These are phyloP conservation scores for Ustilago trichophora DNA, from an alignment of 1,284 basidiomycete genomes.

Conservation along the genomic window DNA sequence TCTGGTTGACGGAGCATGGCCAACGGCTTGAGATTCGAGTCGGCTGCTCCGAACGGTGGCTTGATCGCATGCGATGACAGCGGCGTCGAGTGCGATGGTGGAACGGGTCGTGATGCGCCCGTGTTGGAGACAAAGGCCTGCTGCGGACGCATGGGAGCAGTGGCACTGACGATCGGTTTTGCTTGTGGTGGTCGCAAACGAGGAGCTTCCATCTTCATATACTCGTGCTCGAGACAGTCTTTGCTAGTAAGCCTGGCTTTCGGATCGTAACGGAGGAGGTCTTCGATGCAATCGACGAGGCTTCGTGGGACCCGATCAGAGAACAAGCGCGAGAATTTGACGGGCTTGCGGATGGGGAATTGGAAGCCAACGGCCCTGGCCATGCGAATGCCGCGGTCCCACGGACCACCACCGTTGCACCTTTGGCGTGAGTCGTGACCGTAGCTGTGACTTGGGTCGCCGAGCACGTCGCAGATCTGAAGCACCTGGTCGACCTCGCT, in stretches of 20 bases:
- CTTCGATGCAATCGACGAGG: conserved; percentile 88
- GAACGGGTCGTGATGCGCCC: conserved; percentile 30
- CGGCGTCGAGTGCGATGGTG: conserved; percentile 50
- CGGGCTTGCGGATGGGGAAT: conserved; percentile 85
- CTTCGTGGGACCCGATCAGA: conserved; percentile 80
- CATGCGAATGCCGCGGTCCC: conserved; percentile 85
- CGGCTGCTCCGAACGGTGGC: conserved; percentile 49
- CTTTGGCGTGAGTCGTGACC: conserved; percentile 78
- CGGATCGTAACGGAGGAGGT: conserved; percentile 92
- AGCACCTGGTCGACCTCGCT: conserved; percentile 93
- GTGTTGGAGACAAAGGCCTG: no score
- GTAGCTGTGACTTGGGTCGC: conserved; percentile 87
- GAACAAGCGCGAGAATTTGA: conserved; percentile 80
- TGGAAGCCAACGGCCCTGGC: conserved; percentile 85
- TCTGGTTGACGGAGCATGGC: conserved; percentile 31
- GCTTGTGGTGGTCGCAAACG: conserved; percentile 61
- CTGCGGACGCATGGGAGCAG: conserved; percentile 31
- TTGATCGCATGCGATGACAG: conserved; percentile 25
- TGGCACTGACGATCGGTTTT: conserved; percentile 42
- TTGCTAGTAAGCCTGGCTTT: conserved; percentile 81
- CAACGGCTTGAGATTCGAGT: conserved; percentile 33
- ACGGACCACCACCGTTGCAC: conserved; percentile 83
- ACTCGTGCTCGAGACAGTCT: conserved; percentile 87
- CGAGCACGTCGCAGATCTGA: conserved; percentile 87
- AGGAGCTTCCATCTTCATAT: conserved; percentile 77